Evolutionary conservation across 257 asterid genomes (phyloP), one percentile per base, ranked within the genome.

Genomic region (Nicotiana tabacum): DNA sequence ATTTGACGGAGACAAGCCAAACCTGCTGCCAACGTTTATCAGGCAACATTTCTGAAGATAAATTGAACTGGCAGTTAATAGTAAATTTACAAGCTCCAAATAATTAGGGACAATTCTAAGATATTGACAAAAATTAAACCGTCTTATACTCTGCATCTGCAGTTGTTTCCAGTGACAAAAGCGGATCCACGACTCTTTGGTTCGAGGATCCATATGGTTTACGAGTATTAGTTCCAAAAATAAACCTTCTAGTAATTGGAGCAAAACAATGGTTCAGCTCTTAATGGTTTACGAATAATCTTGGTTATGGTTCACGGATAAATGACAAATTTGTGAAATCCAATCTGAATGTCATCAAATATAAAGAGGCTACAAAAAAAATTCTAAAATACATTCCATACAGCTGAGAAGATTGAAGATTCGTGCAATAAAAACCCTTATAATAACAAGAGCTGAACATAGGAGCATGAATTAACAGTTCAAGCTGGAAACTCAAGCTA

Each of bases 401-500:
- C 27, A 76, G 80, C 64, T 76, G 80, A 76, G 51, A 48, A 51
- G 21, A 76, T 3, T 51, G 64, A 76, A 51, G 43, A 27, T 51
- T 48, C 80, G 64, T 51, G 43, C 46, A 51, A 27, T 1, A 27
- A 48, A 43, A 51, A 76, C 11, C 16, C 56, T 33, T 76, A 51
- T 76, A 76, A 76, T 76, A 76, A 76, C 64, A 51, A 8, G 17
- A 21, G 13, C 46, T 48, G 79, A 74, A 74, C 80, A 76, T 15
- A 15, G 64, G 80, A 51, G 27, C 80, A 51, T 76, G 80, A 76
- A 51, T 74, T 76, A 76, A 76, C 80, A 76, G 80, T 51, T 76
- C 64, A 29, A 76, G 27, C 80, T 51, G 64, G 80, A 51, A 76
- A 51, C 27, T 76, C 64, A 16, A 76, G 80, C 80, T 76, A 74